Evolutionary conservation across 2,329 filamentous ascomycete species (phyloP), one percentile per base, ranked within the genome.

Genomic region (Metarhizium humberi): DNA sequence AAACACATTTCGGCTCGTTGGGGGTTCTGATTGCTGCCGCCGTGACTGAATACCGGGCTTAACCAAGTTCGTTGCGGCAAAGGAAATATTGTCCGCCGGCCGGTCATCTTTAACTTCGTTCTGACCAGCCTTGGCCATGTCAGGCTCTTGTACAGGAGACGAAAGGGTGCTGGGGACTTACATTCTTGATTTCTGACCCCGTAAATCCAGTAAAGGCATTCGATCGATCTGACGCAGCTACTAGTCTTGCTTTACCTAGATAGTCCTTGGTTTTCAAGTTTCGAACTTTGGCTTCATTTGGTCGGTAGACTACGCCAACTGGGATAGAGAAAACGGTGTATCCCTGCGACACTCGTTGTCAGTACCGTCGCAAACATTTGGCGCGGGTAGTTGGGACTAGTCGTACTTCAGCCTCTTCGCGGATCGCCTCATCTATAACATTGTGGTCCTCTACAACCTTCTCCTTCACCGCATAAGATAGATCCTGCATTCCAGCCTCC

Each of bases 261-360:
- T 99, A 99, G 68, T 99, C 92, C 70, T 97, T 97, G 25, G 91
- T 90, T 77, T 96, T 96, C 65, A 99, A 77, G 66, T 99, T 99
- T 73, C 95, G 95, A 62, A 99, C 94, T 73, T 99, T 99, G 60
- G 94, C 92, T 66, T 95, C 92, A 68, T 96, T 97, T 25, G 94
- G 94, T 56, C 94, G 81, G 72, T 97, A 99, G 16, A 99, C 82
- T 36, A 96, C 89, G 29, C 94, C 94, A 13, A 97, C 92, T 0
- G 94, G 94, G 53, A 97, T 97, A 0, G 92, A 97, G 74, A 99
- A 99, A 46, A 99, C 94, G 0, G 94, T 97, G 68, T 99, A 99
- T 50, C 92, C 94, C 88, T 95, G 58, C 3, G 40, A 55, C 25
- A 30, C 75, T 64, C 51, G 51, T 10, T 16, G 54, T 57, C 40